These are phyloP conservation scores for Colletotrichum horii DNA, from an alignment of 2,329 filamentous ascomycete species.

Conservation along the genomic window DNA sequence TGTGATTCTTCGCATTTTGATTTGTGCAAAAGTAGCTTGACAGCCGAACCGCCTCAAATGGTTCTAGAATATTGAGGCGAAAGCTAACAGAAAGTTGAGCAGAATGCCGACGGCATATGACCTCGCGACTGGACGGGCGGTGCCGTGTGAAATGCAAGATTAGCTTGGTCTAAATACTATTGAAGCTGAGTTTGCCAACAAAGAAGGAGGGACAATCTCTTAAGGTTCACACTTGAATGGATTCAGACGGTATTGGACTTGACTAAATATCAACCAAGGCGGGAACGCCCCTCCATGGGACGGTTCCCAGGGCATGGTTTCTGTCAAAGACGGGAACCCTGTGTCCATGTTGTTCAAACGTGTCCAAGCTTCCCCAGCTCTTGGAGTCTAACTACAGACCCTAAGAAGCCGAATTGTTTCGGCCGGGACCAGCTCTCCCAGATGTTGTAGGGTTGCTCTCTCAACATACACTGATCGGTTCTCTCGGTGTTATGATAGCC, in stretches of 20 bases:
- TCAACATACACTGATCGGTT: background rate
- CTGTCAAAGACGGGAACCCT: background rate
- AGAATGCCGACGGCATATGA: background rate
- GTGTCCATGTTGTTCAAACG: background rate
- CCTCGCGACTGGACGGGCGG: background rate
- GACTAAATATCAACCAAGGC: background rate
- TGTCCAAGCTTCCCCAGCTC: background rate
- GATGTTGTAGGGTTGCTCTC: background rate
- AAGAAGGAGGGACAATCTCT: background rate
- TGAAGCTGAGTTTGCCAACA: background rate
- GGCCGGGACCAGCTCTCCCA: background rate
- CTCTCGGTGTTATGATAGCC: background rate
- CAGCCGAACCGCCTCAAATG: background rate
- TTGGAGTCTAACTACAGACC: background rate
- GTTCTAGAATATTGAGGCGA: background rate
- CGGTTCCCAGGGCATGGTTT: background rate
- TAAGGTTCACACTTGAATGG: background rate
- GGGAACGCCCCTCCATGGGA: background rate
- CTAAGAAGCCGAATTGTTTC: background rate
- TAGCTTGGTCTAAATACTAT: background rate
- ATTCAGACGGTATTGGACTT: background rate
- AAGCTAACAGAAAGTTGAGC: background rate
- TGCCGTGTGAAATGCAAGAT: background rate
- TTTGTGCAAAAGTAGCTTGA: background rate
- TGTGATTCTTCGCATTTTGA: conserved; percentile 10